These are phyloP conservation scores for Phytophthora nicotianae DNA, from an alignment of 352 stramenopile species.

Conservation along the genomic window DNA sequence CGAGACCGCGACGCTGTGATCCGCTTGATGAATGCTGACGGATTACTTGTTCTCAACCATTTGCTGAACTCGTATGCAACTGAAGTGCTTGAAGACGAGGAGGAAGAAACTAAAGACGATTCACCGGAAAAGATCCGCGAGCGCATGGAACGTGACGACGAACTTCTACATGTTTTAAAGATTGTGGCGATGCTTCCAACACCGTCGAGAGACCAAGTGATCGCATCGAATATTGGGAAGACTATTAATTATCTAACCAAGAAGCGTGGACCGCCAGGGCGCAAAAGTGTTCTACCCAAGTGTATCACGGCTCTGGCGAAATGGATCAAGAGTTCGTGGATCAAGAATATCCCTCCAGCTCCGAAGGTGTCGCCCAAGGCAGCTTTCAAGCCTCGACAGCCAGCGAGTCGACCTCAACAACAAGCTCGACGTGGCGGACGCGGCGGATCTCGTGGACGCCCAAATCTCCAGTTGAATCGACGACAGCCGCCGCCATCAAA, in stretches of 20 bases:
- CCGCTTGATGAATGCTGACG: constrained; percentile 64
- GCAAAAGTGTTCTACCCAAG: constrained; percentile 42
- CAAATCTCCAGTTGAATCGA: constrained; percentile 26
- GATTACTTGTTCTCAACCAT: constrained; percentile 63
- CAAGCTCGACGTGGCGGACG: constrained; percentile 37
- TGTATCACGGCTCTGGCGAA: constrained; percentile 56
- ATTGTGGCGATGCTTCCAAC: constrained; percentile 78
- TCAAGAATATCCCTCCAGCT: constrained; percentile 48
- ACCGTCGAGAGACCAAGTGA: constrained; percentile 54
- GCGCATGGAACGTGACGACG: constrained; percentile 30
- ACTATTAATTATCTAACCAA: constrained; percentile 65
- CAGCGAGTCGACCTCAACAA: constrained; percentile 29
- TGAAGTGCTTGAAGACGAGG: constrained; percentile 34
- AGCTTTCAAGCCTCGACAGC: constrained; percentile 2
- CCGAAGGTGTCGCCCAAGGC: constrained; percentile 19
- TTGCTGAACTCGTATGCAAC: constrained; percentile 46
- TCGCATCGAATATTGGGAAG: constrained; percentile 64
- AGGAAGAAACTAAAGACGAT: constrained; percentile 19
- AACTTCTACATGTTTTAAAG: constrained; percentile 45
- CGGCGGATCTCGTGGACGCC: constrained; percentile 25
- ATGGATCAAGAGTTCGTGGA: constrained; percentile 79
- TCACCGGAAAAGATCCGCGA: constrained; percentile 12
- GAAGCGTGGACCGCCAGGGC: constrained; percentile 38
- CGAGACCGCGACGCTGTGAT: constrained; percentile 66
- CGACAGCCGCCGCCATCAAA: constrained; percentile 26